Evolutionary conservation across 805 yeast genomes (phyloP).

Genomic region (Torulaspora franciscae): DNA sequence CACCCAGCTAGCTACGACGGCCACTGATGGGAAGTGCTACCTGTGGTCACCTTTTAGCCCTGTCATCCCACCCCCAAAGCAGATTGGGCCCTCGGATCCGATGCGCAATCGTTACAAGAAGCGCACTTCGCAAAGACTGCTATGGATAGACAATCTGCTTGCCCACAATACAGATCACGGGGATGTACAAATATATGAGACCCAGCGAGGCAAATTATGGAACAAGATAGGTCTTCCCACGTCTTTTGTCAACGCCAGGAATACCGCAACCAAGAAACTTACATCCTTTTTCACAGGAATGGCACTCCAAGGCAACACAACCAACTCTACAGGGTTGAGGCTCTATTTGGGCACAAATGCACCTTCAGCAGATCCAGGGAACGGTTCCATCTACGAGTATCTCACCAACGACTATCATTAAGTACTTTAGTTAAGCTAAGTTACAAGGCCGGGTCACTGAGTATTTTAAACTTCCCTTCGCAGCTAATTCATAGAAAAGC

Average conservation of each 20-base stretch:
- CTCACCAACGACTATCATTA: conserved; percentile 1
- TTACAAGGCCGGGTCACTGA: neutral
- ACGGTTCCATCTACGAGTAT: conserved; percentile 12
- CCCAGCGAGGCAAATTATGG: conserved; percentile 20
- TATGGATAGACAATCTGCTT: conserved; percentile 21
- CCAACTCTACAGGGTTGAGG: conserved; percentile 27
- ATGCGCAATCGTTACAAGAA: conserved; percentile 23
- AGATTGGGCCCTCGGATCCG: conserved; percentile 25
- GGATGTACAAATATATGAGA: conserved; percentile 26
- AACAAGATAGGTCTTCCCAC: conserved; percentile 24
- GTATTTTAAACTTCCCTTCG: neutral
- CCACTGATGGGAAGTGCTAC: conserved; percentile 73
- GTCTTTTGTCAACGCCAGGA: conserved; percentile 2
- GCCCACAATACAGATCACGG: conserved; percentile 28
- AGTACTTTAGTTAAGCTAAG: neutral
- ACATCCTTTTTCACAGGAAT: conserved; percentile 21
- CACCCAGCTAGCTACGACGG: conserved; percentile 55
- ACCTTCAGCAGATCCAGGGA: conserved; percentile 1
- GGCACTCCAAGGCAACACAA: conserved; percentile 23
- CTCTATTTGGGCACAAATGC: conserved; percentile 21
- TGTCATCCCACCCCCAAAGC: conserved; percentile 6
- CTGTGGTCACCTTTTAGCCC: conserved; percentile 50
- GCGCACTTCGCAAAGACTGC: conserved; percentile 25
- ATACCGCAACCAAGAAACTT: conserved; percentile 1
- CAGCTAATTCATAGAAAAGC: conserved; percentile 3